These are phyloP conservation scores for Wickerhamomyces strasburgensis DNA, from an alignment of 805 yeast species.

Conservation along the genomic window DNA sequence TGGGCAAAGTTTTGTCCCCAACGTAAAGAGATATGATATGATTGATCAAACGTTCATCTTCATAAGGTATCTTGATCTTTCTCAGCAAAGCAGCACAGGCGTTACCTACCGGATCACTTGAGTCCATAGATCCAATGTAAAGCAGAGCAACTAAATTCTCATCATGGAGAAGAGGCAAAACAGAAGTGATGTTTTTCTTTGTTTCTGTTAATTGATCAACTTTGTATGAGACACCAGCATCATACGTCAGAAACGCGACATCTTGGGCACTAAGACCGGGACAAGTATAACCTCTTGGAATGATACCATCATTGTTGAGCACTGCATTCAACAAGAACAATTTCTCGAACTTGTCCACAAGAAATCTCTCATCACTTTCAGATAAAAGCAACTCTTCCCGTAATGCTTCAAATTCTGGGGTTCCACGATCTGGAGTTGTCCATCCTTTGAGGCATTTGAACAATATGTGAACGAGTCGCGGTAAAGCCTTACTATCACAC, in stretches of 20 bases:
- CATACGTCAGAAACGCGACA: constrained; percentile 56
- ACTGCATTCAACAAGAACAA: constrained; percentile 55
- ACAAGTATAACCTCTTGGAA: constrained; percentile 41
- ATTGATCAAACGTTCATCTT: constrained; percentile 40
- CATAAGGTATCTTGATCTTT: constrained; percentile 47
- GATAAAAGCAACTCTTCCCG: constrained; percentile 33
- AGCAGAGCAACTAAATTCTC: constrained; percentile 42
- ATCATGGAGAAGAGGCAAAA: constrained; percentile 31
- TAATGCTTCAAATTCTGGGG: constrained; percentile 36
- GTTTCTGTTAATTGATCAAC: constrained; percentile 39
- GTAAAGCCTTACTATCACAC: constrained; percentile 34
- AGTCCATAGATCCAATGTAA: constrained; percentile 60
- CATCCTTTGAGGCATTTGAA: constrained; percentile 48
- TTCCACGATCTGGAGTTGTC: constrained; percentile 44
- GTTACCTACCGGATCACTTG: constrained; percentile 50
- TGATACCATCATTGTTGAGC: constrained; percentile 30
- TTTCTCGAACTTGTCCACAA: constrained; percentile 45
- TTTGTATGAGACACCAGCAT: constrained; percentile 61
- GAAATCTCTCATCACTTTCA: constrained; percentile 37
- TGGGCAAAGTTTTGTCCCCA: constrained; percentile 38
- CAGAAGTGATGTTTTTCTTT: constrained; percentile 37
- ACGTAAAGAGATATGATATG: constrained; percentile 42
- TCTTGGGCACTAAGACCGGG: constrained; percentile 64
- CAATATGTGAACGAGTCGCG: constrained; percentile 59
- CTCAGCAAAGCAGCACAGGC: constrained; percentile 46